Conservation (phyloP, 169 alveolate species). For the Plasmodium knowlesi region DNA sequence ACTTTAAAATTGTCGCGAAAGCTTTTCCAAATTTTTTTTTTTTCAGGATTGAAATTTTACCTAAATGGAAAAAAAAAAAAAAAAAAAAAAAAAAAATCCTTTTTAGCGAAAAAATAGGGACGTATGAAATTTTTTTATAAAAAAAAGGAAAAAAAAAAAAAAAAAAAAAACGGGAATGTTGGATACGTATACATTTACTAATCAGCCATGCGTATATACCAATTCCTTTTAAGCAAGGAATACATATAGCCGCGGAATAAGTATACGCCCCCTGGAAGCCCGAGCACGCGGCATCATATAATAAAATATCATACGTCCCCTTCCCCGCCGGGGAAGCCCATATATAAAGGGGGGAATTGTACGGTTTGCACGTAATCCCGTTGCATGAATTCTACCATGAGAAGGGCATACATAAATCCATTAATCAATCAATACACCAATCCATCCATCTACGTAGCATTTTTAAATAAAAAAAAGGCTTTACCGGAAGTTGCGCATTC, state of each 20-base stretch:
- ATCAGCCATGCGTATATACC: not conserved
- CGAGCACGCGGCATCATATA: not conserved
- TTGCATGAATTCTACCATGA: not conserved
- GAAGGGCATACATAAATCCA: not conserved
- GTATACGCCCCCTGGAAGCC: not conserved
- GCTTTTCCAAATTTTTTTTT: not conserved
- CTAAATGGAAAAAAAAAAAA: not conserved
- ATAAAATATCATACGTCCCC: not conserved
- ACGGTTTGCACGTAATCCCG: not conserved
- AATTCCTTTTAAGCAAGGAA: not conserved
- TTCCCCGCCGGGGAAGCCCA: not conserved
- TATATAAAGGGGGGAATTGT: not conserved
- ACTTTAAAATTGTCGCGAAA: not conserved
- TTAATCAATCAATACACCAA: not conserved
- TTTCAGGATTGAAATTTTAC: not conserved
- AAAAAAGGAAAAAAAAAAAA: not conserved
- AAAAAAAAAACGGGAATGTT: conserved; percentile 10
- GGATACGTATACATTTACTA: conserved; percentile 8
- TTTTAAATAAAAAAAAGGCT: not conserved
- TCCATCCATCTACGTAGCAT: not conserved
- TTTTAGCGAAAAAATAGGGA: not conserved
- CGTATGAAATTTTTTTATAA: not conserved
- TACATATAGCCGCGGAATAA: not conserved
- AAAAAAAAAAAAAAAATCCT: not conserved
- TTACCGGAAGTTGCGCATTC: not conserved